Percentiles rank a stretch among this genome's conserved stretches.
phyloP scores from a whole-genome alignment of 805 yeast species.

The Ogataea dorogensis region DNA sequence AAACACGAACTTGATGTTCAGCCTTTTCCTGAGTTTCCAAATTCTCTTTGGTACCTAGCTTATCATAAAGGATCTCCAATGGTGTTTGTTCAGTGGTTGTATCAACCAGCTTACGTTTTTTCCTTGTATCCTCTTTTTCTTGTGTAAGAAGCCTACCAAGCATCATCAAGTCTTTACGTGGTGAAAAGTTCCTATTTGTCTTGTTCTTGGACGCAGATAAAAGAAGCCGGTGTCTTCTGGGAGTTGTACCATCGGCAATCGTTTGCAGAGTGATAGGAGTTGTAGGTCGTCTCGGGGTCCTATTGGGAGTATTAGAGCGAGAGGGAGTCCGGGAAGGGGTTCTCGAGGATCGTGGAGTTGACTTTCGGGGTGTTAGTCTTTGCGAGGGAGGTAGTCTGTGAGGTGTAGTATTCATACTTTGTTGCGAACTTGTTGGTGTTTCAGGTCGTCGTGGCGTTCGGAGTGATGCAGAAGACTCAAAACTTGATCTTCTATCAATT shows the following conservation, averaged over 20 bases:
- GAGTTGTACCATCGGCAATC: slow-evolving; percentile 32
- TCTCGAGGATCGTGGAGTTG: slow-evolving; percentile 4
- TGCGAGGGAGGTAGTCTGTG: slow-evolving; percentile 3
- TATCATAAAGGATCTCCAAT: slow-evolving; percentile 17
- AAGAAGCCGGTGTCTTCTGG: slow-evolving; percentile 29
- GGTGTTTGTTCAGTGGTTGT: slow-evolving; percentile 9
- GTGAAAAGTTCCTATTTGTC: slow-evolving; percentile 30
- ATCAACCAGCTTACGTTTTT: slow-evolving; percentile 20
- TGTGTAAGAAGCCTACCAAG: slow-evolving; percentile 31
- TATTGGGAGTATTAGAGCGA: slow-evolving; percentile 18
- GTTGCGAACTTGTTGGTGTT: slow-evolving; percentile 6
- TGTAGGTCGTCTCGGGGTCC: slow-evolving; percentile 30
- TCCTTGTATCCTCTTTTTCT: slow-evolving; percentile 24
- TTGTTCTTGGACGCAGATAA: slow-evolving; percentile 30
- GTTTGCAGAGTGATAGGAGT: slow-evolving; percentile 35
- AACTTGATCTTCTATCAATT: background rate
- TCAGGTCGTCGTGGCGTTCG: slow-evolving; percentile 11
- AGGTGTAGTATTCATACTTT: slow-evolving; percentile 4
- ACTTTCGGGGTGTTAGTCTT: slow-evolving; percentile 8
- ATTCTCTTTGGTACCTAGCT: slow-evolving; percentile 7
- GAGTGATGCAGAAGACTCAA: slow-evolving; percentile 4
- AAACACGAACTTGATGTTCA: background rate
- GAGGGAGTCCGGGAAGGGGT: slow-evolving; percentile 17
- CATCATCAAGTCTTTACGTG: slow-evolving; percentile 30
- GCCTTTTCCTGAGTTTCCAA: background rate